Conservation (phyloP, 2,329 filamentous ascomycete species). For the Xylariaceae sp. region DNA sequence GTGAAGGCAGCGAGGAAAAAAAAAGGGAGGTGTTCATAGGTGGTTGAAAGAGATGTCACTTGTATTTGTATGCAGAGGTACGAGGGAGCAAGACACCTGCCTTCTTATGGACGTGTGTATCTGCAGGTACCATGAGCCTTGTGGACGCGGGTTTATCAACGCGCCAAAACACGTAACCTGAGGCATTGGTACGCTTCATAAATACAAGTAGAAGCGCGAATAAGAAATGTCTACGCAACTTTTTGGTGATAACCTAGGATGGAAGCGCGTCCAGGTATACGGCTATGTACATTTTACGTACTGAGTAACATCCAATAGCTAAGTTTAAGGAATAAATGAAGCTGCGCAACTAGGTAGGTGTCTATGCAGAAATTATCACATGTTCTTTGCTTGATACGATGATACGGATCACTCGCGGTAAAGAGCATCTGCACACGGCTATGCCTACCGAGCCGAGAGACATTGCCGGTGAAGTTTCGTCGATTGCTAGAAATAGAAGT, state of each 20-base stretch:
- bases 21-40: background rate
- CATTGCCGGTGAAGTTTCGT: background rate
- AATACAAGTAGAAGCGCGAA: background rate
- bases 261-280: background rate
- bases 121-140: background rate
- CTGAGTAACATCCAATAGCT: background rate
- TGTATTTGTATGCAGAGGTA: slow-evolving; percentile 3
- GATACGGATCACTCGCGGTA: background rate
- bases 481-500: background rate
- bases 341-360: background rate
- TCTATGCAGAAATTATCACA: background rate
- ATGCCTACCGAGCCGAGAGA: background rate
- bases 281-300: slow-evolving; percentile 5
- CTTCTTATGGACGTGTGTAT: background rate
- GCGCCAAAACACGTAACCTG: slow-evolving; percentile 11
- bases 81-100: slow-evolving; percentile 12
- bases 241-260: background rate
- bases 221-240: background rate
- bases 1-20: background rate
- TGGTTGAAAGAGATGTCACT: background rate
- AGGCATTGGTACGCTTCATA: slow-evolving; percentile 2
- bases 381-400: background rate
- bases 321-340: background rate
- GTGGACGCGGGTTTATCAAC: background rate
- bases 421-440: background rate